Conservation (phyloP, 2,329 filamentous ascomycete genomes). For the Colletotrichum limetticola region DNA sequence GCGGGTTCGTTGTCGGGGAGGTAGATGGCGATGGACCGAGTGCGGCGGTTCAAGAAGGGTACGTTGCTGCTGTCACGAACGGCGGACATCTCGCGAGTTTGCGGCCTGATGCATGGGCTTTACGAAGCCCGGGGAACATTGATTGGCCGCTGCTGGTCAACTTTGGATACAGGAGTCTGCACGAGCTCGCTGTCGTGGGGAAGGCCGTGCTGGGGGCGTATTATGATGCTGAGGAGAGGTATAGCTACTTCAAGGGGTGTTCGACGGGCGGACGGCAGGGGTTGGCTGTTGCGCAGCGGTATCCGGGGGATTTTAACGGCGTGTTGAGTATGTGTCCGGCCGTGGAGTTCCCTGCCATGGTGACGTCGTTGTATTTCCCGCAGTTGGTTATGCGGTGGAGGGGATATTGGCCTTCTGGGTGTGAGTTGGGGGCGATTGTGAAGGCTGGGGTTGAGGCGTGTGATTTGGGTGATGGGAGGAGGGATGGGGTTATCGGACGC, state of each 20-base stretch:
- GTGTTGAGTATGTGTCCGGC: constrained; percentile 61
- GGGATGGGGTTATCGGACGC: constrained; percentile 54
- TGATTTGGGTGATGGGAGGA: constrained; percentile 57
- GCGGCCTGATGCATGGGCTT: constrained; percentile 31
- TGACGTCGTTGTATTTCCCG: not conserved
- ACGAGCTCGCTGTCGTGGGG: constrained; percentile 54
- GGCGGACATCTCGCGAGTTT: constrained; percentile 35
- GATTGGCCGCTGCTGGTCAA: constrained; percentile 3
- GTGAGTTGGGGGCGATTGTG: constrained; percentile 47
- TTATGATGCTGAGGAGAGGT: constrained; percentile 54
- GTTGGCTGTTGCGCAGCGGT: constrained; percentile 63
- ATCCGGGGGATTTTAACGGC: constrained; percentile 68
- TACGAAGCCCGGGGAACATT: constrained; percentile 24
- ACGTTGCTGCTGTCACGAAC: constrained; percentile 38
- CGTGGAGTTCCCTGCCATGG: constrained; percentile 37
- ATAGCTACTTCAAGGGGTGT: constrained; percentile 66
- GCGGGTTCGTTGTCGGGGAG: constrained; percentile 25
- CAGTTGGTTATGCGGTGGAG: constrained; percentile 7
- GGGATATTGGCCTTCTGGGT: constrained; percentile 3
- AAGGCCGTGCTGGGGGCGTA: constrained; percentile 59
- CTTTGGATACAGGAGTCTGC: constrained; percentile 8
- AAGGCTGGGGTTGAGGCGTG: constrained; percentile 49
- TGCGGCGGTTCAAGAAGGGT: constrained; percentile 48
- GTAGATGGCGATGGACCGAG: not conserved
- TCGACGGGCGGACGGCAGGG: constrained; percentile 70